Percentiles rank a stretch among this genome's conserved stretches.
Conservation (phyloP, 139 green algal genomes). For the Chlamydomonas schloesseri region DNA sequence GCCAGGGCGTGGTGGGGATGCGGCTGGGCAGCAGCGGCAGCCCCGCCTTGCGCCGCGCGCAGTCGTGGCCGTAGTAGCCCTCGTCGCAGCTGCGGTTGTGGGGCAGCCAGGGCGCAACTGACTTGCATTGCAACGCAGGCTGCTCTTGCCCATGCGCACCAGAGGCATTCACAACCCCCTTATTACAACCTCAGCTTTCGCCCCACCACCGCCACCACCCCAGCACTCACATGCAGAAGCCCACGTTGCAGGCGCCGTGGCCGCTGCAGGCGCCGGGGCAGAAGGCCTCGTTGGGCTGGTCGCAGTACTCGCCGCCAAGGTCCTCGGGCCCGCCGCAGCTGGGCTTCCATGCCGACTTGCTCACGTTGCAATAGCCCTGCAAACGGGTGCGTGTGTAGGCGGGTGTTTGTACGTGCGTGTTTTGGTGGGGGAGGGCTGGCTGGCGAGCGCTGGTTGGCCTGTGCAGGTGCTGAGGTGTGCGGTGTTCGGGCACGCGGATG, state of each 20-base stretch:
- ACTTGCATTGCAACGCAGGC: too few species aligned
- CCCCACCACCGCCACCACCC: background rate
- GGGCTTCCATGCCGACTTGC: conserved; percentile 5
- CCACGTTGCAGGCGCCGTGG: conserved; percentile 65
- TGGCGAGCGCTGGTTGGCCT: too few species aligned
- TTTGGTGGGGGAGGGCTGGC: too few species aligned
- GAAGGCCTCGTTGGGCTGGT: conserved; percentile 58
- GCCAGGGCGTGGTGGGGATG: conserved; percentile 17
- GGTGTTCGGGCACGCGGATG: too few species aligned
- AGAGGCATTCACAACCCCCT: too few species aligned
- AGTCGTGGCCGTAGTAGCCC: conserved; percentile 72
- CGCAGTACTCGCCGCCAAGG: conserved; percentile 55
- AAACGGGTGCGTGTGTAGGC: too few species aligned
- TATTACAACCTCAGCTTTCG: too few species aligned
- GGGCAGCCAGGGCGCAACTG: conserved; percentile 29
- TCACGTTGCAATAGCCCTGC: conserved; percentile 41
- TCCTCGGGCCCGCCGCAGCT: conserved; percentile 57
- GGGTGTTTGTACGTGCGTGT: too few species aligned
- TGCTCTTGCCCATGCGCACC: too few species aligned
- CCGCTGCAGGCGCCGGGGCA: conserved; percentile 75
- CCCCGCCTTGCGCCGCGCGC: conserved; percentile 38
- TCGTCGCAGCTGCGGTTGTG: conserved; percentile 56
- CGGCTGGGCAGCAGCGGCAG: conserved; percentile 38
- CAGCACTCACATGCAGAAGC: conserved; percentile 71
- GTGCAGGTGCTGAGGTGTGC: too few species aligned